Base-by-base conservation (phyloP, 2,329 filamentous ascomycete species). In the Fonsecaea nubica region DNA sequence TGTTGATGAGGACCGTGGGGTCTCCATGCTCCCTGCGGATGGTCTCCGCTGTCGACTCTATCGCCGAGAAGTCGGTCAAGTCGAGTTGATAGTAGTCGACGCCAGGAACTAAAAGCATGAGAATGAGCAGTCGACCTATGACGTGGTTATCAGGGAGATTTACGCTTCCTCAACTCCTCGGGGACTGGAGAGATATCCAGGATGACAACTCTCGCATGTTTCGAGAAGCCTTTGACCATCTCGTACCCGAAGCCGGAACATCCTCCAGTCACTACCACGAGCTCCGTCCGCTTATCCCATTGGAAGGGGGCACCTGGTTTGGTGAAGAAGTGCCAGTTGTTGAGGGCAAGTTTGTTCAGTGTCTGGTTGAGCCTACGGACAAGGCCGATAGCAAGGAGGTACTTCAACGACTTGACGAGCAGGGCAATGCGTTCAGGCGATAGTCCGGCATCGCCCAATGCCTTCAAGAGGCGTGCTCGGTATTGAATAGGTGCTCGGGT, bases 1-100 rank as follows among this genome's bases (percentile, higher is more conserved):
- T 91, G 80, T 91, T 90, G 79, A 91, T 88, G 3, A 92, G 80
- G 67, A 92, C 80, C 0, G 89, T 92, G 0, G 90, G 90, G 57
- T 85, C 74, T 64, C 89, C 90, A 64, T 90, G 80, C 10, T 84
- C 76, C 42, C 77, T 76, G 62, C 85, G 84, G 74, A 92, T 84
- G 2, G 79, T 32, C 13, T 66, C 66, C 6, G 66, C 63, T 3
- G 64, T 62, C 18, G 59, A 76, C 10, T 82, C 75, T 70, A 92
- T 83, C 38, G 81, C 81, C 13, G 81, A 74, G 4, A 85, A 80
- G 0, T 85, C 88, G 57, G 87, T 87, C 70, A 93, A 85, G 77
- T 93, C 90, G 80, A 88, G 90, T 71, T 88, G 80, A 80, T 88
- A 91, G 80, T 87, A 90, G 75, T 85, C 81, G n/a, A 92, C 86